These are phyloP conservation scores for Tylopilus sp. DNA, from an alignment of 1,284 basidiomycete species.

Conservation along the genomic window DNA sequence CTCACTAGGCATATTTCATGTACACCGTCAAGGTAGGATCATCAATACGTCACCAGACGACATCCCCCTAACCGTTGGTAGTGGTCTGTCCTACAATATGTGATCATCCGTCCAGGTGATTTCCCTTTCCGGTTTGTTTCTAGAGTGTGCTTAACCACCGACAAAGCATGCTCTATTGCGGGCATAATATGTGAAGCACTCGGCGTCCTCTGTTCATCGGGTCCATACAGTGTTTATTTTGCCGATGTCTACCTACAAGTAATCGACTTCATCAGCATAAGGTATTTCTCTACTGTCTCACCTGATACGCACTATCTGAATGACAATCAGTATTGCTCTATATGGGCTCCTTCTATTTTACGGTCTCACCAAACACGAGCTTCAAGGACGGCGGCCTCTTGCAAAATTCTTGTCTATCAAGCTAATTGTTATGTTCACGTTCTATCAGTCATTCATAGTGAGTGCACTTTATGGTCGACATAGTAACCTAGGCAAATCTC, in stretches of 20 bases:
- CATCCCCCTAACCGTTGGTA: conserved; percentile 36
- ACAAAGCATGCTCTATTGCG: conserved; percentile 58
- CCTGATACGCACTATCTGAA: conserved; percentile 9
- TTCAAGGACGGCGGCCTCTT: conserved; percentile 75
- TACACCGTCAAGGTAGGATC: conserved; percentile 76
- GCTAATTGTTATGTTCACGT: conserved; percentile 85
- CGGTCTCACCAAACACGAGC: conserved; percentile 76
- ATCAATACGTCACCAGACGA: background rate
- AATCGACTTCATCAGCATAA: conserved; percentile 80
- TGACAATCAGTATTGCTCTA: conserved; percentile 64
- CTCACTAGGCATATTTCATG: conserved; percentile 78
- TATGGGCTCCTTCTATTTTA: conserved; percentile 86
- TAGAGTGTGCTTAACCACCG: conserved; percentile 38
- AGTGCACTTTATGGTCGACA: conserved; percentile 36
- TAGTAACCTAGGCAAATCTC: background rate
- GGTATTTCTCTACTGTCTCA: conserved; percentile 50
- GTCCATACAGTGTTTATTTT: conserved; percentile 64
- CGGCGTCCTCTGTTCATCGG: conserved; percentile 70
- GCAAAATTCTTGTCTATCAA: conserved; percentile 86
- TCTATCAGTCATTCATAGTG: conserved; percentile 78
- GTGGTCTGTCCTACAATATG: conserved; percentile 86
- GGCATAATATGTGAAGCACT: conserved; percentile 77
- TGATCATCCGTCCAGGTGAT: conserved; percentile 75
- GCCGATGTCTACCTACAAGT: conserved; percentile 75
- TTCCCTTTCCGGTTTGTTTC: conserved; percentile 23